A percentile compares a stretch with the other conserved stretches of the same genome.
These are phyloP conservation scores for Apiosordaria backusii DNA, from an alignment of 495 filamentous ascomycete genomes.

Conservation along the genomic window DNA sequence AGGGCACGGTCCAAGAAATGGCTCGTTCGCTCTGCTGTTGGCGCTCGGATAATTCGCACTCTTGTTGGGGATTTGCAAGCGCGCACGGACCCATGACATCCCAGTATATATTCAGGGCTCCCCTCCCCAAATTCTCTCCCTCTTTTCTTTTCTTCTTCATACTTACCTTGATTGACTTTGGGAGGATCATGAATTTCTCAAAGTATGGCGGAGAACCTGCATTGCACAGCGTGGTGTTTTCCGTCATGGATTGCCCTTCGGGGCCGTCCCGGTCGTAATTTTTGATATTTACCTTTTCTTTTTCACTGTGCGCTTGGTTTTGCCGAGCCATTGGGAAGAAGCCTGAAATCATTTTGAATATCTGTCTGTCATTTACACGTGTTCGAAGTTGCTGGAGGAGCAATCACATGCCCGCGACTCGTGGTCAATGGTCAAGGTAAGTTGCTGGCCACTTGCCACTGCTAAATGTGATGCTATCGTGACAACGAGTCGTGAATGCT, in stretches of 20 bases:
- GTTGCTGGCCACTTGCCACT: neutral
- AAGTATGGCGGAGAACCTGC: constrained; percentile 24
- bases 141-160: constrained; percentile 27
- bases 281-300: constrained; percentile 22
- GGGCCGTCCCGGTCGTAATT: constrained; percentile 28
- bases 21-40: neutral
- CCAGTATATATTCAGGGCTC: constrained; percentile 4
- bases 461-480: neutral
- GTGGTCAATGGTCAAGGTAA: neutral
- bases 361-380: neutral
- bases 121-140: constrained; percentile 8
- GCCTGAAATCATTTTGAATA: neutral
- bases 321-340: constrained; percentile 23
- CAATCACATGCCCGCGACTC: neutral
- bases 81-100: constrained; percentile 15
- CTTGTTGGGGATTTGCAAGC: constrained; percentile 9
- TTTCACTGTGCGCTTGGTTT: constrained; percentile 24
- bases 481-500: neutral
- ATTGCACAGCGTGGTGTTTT: constrained; percentile 27
- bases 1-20: neutral
- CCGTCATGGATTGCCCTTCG: constrained; percentile 27
- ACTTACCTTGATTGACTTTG: constrained; percentile 29
- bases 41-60: neutral
- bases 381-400: too few relatives aligned
- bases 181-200: constrained; percentile 20